Evolutionary conservation across 768 basidiomycete genomes (phyloP).

Genomic region (Leucocoprinus sp.): DNA sequence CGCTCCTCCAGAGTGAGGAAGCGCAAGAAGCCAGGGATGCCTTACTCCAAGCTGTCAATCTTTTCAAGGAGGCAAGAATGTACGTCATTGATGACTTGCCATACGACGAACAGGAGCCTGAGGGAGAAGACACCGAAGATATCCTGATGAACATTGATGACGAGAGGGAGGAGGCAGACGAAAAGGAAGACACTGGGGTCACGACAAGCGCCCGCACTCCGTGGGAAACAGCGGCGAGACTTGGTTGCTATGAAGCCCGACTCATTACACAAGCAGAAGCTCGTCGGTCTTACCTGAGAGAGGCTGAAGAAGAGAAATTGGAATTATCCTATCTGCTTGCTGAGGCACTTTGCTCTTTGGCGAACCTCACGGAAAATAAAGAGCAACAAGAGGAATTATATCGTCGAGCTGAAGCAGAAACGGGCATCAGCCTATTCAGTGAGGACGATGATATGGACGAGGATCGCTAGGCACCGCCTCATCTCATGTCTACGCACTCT

Average conservation of each 20-base stretch:
- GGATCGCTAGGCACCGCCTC: not conserved
- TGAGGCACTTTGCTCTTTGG: constrained; percentile 6
- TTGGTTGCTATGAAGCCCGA: not conserved
- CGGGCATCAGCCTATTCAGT: not conserved
- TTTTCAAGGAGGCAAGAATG: constrained; percentile 33
- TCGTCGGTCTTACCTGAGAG: not conserved
- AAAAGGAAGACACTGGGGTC: not conserved
- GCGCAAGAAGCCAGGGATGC: constrained; percentile 50
- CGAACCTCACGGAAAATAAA: constrained; percentile 7
- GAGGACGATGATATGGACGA: constrained; percentile 7
- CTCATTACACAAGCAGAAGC: not conserved
- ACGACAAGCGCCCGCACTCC: constrained; percentile 7
- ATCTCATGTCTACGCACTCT: not conserved
- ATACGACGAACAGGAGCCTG: constrained; percentile 7
- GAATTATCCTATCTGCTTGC: constrained; percentile 4
- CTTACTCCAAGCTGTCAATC: constrained; percentile 34
- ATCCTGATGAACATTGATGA: not conserved
- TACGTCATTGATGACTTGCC: constrained; percentile 14
- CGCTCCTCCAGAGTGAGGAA: constrained; percentile 36
- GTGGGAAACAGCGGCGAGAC: constrained; percentile 4
- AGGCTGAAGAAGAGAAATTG: constrained; percentile 4
- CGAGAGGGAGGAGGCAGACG: constrained; percentile 6
- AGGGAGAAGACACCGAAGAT: constrained; percentile 6
- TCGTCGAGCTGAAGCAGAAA: constrained; percentile 5
- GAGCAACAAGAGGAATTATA: constrained; percentile 6